Evolutionary conservation across 2,329 filamentous ascomycete species (phyloP).

Genomic region (Elsinoe arachidis): DNA sequence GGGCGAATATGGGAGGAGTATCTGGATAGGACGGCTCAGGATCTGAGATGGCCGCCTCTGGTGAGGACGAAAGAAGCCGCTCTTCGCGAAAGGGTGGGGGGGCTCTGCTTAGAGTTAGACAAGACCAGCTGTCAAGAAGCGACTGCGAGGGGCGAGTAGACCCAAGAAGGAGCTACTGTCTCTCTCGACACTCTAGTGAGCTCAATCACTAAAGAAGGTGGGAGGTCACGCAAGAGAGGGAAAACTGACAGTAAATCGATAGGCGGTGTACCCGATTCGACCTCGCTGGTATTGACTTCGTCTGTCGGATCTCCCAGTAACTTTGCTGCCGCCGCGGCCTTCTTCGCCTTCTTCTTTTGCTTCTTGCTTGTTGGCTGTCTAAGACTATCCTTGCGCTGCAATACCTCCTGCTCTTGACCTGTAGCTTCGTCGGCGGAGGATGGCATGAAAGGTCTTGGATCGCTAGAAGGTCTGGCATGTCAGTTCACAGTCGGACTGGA

Average conservation of each 20-base stretch:
- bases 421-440: conserved; percentile 17
- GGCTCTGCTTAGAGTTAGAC: conserved; percentile 3
- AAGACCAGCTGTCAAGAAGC: not conserved
- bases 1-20: conserved; percentile 12
- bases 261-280: conserved; percentile 13
- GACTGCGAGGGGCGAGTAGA: no score
- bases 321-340: conserved; percentile 14
- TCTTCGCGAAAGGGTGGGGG: conserved; percentile 11
- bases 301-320: conserved; percentile 15
- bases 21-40: conserved; percentile 8
- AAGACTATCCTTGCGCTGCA: conserved; percentile 14
- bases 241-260: conserved; percentile 14
- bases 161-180: no score
- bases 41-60: conserved; percentile 9
- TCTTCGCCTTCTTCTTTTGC: conserved; percentile 16
- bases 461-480: not conserved
- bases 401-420: conserved; percentile 15
- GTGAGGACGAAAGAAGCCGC: conserved; percentile 7
- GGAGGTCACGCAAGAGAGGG: not conserved
- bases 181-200: no score
- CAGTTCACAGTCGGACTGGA: not conserved
- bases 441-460: conserved; percentile 14
- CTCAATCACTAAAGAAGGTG: no score
- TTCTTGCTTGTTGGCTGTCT: conserved; percentile 12
- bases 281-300: conserved; percentile 12